phyloP scores from a whole-genome alignment of 805 yeast species.

The Barnettozyma sucrosica region DNA sequence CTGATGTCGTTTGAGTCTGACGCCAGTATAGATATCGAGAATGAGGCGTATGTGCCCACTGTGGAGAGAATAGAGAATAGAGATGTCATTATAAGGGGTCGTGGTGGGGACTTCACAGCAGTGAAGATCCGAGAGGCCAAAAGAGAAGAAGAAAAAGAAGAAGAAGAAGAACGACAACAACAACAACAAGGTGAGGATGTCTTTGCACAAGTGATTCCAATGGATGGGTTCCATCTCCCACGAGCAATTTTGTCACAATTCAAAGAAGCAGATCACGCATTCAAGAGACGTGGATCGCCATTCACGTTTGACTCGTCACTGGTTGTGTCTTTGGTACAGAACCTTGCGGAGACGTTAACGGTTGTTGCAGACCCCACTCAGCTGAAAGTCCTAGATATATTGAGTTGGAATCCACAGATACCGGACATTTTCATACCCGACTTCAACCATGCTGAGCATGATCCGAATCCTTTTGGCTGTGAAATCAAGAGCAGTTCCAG shows the following conservation, averaged over 20 bases:
- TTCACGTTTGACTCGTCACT: slow-evolving; percentile 61
- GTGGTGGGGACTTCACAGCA: slow-evolving; percentile 24
- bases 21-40: slow-evolving; percentile 14
- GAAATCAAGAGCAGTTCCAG: slow-evolving; percentile 10
- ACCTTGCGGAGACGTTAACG: slow-evolving; percentile 13
- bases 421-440: slow-evolving; percentile 34
- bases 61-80: slow-evolving; percentile 4
- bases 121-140: slow-evolving; percentile 9
- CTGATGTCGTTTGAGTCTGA: slow-evolving; percentile 1
- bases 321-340: slow-evolving; percentile 11
- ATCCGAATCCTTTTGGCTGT: slow-evolving; percentile 12
- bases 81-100: slow-evolving; percentile 16
- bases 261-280: slow-evolving; percentile 51
- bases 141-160: no score
- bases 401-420: slow-evolving; percentile 11
- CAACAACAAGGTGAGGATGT: neutral
- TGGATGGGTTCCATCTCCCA: slow-evolving; percentile 78
- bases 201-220: slow-evolving; percentile 48
- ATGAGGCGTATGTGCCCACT: slow-evolving; percentile 17
- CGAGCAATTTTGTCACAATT: slow-evolving; percentile 41
- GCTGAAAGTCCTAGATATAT: slow-evolving; percentile 11
- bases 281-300: slow-evolving; percentile 75
- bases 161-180: no score
- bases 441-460: slow-evolving; percentile 17
- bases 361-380: slow-evolving; percentile 4